These are phyloP conservation scores for Calonectria multiphialidica DNA, from an alignment of 2,329 filamentous ascomycete genomes.

Conservation along the genomic window DNA sequence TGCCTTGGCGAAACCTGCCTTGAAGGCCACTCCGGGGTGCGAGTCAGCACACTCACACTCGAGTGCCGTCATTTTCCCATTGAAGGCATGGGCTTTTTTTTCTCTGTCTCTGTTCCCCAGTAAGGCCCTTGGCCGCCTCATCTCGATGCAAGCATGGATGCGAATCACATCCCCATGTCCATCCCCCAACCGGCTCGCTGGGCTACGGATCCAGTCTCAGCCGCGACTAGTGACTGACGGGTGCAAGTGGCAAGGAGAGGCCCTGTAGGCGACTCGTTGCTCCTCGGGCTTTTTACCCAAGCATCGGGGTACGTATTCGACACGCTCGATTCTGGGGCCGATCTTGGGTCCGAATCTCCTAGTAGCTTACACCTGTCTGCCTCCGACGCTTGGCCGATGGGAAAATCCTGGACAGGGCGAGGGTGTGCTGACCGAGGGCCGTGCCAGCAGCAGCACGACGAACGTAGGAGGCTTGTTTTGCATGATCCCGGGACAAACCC, in stretches of 20 bases:
- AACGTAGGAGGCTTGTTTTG: not conserved
- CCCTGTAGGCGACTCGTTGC: not conserved
- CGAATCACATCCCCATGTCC: not conserved
- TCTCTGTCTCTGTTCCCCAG: not conserved
- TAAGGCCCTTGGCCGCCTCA: not conserved
- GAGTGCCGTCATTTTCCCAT: not conserved
- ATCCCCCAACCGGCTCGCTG: not conserved
- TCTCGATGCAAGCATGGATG: not conserved
- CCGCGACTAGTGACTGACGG: not conserved
- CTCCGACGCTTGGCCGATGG: not conserved
- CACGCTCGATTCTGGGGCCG: not conserved
- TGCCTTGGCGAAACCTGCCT: not conserved
- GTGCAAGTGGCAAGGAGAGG: not conserved
- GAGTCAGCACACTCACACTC: not conserved
- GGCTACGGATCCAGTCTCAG: conserved; percentile 2
- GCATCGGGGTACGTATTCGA: not conserved
- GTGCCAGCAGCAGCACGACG: not conserved
- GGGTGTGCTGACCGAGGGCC: not conserved
- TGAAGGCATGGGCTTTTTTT: not conserved
- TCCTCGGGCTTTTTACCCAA: not conserved
- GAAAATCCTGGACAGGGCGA: not conserved
- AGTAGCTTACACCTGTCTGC: not conserved
- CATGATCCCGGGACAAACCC: not conserved
- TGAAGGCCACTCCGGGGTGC: not conserved
- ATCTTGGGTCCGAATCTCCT: not conserved